Evolutionary conservation across 1,284 basidiomycete species (phyloP).

Genomic region (Taiwanofungus camphoratus): DNA sequence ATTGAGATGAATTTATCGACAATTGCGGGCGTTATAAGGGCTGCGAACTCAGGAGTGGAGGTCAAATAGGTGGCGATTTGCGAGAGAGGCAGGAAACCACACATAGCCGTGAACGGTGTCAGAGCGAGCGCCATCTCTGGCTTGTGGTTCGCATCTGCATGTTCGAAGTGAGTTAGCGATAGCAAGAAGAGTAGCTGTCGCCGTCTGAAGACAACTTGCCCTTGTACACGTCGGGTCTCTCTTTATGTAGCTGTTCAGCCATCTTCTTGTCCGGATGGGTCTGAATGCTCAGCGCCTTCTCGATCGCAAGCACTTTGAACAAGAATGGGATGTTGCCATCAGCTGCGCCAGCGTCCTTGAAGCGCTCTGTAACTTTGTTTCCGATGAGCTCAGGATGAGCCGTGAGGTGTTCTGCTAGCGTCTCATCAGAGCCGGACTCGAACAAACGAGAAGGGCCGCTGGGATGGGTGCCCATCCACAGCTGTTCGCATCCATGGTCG

Average conservation of each 20-base stretch:
- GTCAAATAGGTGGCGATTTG: slow-evolving; percentile 67
- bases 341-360: slow-evolving; percentile 39
- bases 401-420: slow-evolving; percentile 60
- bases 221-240: slow-evolving; percentile 64
- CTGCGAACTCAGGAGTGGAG: slow-evolving; percentile 73
- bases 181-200: neutral
- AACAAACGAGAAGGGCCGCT: slow-evolving; percentile 69
- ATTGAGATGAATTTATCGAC: slow-evolving; percentile 44
- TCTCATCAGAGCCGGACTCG: slow-evolving; percentile 32
- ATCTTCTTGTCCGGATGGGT: slow-evolving; percentile 94
- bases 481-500: no score
- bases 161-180: neutral
- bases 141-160: slow-evolving; percentile 86
- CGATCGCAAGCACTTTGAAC: slow-evolving; percentile 91
- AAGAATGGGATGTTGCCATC: slow-evolving; percentile 85
- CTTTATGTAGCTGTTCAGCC: slow-evolving; percentile 71
- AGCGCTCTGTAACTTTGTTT: slow-evolving; percentile 53
- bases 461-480: slow-evolving; percentile 99
- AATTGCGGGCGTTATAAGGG: slow-evolving; percentile 59
- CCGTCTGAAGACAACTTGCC: slow-evolving; percentile 16
- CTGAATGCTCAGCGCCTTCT: slow-evolving; percentile 95
- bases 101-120: slow-evolving; percentile 87
- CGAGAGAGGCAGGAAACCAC: slow-evolving; percentile 81
- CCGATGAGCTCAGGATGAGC: slow-evolving; percentile 70
- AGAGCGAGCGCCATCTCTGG: slow-evolving; percentile 98